A percentile compares a stretch with the other conserved stretches of the same genome.
These are phyloP conservation scores for Pseudozyma sp. DNA, from an alignment of 1,284 basidiomycete species.

Conservation along the genomic window DNA sequence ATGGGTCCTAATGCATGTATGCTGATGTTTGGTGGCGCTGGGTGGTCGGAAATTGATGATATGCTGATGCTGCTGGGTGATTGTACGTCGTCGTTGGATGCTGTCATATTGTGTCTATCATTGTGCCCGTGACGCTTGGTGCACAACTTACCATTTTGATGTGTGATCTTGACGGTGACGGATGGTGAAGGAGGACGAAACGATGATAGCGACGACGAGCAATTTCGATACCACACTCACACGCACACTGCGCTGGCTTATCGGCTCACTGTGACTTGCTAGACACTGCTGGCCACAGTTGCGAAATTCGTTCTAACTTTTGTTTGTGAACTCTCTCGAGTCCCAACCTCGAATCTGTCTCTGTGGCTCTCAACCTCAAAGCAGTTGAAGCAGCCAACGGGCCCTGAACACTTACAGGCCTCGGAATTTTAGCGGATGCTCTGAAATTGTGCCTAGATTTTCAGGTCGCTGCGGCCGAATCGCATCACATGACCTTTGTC, in stretches of 20 bases:
- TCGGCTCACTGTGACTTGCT: background rate
- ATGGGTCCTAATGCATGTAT: background rate
- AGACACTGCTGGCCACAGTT: background rate
- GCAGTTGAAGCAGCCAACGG: too few species aligned
- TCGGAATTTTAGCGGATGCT: too few species aligned
- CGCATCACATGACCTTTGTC: too few species aligned
- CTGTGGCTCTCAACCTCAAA: too few species aligned
- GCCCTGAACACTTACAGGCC: too few species aligned
- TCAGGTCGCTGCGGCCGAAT: too few species aligned
- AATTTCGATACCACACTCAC: conserved; percentile 12
- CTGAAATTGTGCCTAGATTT: too few species aligned
- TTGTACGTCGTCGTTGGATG: conserved; percentile 19
- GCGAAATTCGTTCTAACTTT: too few species aligned
- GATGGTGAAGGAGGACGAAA: conserved; percentile 41
- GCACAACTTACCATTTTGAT: conserved; percentile 57
- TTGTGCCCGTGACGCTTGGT: conserved; percentile 14
- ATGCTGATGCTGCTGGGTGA: conserved; percentile 5
- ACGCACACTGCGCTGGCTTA: conserved; percentile 5
- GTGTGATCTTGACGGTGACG: conserved; percentile 48
- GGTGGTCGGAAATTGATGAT: background rate
- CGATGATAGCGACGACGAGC: conserved; percentile 37
- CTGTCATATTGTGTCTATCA: conserved; percentile 6
- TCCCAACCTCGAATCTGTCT: too few species aligned
- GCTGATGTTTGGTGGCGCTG: conserved; percentile 5
- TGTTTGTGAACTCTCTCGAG: too few species aligned